Evolutionary conservation across 176 grass and related monocot genomes (phyloP), one percentile per base, ranked within the genome.

Genomic region (Ensete ventricosum): DNA sequence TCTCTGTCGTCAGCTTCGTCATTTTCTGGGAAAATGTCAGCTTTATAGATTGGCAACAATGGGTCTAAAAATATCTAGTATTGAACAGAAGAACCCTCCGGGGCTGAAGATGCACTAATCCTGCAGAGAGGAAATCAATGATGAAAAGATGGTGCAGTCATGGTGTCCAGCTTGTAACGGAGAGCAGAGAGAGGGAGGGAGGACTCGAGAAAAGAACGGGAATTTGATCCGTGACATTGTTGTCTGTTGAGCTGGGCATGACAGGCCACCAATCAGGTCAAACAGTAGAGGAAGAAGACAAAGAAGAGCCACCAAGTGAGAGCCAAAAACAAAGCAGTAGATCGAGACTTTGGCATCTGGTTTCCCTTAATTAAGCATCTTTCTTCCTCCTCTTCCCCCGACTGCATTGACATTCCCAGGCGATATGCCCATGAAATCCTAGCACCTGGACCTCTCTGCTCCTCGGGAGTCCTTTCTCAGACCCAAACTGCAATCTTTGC

Each of bases 231-330:
- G 51, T 70, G 24, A 11, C 7, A 65, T 29, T 27, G 63, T 22
- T 1, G 25, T 12, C 21, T 27, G 22, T 65, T 26, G 63, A 65
- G 21, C 62, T 23, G 62, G 22, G 9, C 62, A 14, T 23, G 67
- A 69, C 34, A 50, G 13, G 67, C 34, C 14, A 69, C 67, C 43
- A 21, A 69, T 69, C 16, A 69, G 67, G 67, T 50, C 67, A 69
- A 69, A 69, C 67, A 50, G 17, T 50, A 17, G 17, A 69, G 10
- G 67, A 69, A 69, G 4, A 34, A 69, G 67, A 69, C 67, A 69
- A 50, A 50, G 25, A 12, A 67, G 64, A 16, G 25, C 11, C 64
- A 67, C 64, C 64, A 67, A 67, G 67, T 5, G 67, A 50, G 34
- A 50, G 17, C 0, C 43, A 50, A 51, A 50, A 51, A 50, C 50